Base-by-base conservation (phyloP, 169 alveolate species). In the Miamiensis avidus region DNA sequence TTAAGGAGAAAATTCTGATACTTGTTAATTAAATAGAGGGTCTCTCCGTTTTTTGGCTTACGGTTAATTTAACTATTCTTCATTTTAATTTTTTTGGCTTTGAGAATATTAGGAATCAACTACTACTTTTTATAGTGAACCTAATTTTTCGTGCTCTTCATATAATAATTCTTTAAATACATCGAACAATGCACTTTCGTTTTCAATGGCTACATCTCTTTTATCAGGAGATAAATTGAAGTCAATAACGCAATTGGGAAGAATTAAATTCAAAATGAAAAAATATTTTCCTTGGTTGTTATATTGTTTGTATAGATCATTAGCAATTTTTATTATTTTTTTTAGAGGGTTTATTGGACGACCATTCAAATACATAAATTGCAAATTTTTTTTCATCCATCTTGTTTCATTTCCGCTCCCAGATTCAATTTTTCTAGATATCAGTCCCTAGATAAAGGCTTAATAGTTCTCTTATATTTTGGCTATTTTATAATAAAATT, bases 201-300 rank as follows among this genome's bases (percentile, higher is more conserved):
- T 82, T 74, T 86, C 76, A 0, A 94, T 31, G 76, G 84, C 88
- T 0, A 94, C 94, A 26, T 86, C 92, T 81, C 94, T 89, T 81
- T 95, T 93, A 86, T 95, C 96, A 49, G 93, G 92, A 34, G 94
- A 89, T 26, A 92, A 93, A 83, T 94, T 94, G 29, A 92, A 84
- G 78, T 94, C 97, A 1, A 83, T 73, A 28, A 76, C 88, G 31
- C 73, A 86, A 25, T 79, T 81, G 15, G 64, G 31, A 30, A 91
- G 78, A 25, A 81, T 83, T 0, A 92, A 64, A 49, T 87, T 82
- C 29, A 94, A 65, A 29, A 94, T 74, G 49, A 85, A 85, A 30
- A 90, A 74, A 25, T 93, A 94, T 20, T 78, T 76, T 78, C 89
- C 89, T 29, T 81, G 31, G 6, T 91, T 84, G 86, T 89, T 91